These are phyloP conservation scores for Erigeron canadensis DNA, from an alignment of 129 eudicot species.

Conservation along the genomic window DNA sequence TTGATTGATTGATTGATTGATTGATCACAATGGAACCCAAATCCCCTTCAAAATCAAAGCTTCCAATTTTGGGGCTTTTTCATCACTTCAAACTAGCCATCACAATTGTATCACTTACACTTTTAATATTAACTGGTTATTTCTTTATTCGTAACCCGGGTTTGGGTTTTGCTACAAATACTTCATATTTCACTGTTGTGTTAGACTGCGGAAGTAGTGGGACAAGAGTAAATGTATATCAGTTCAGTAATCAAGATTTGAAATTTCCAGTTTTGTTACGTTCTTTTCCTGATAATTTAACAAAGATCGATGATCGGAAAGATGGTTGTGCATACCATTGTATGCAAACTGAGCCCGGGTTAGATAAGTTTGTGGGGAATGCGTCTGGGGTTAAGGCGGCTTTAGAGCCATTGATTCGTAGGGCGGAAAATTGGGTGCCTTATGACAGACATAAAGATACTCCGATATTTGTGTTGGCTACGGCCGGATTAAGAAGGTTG, in stretches of 20 bases:
- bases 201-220: constrained; percentile 96
- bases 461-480: constrained; percentile 74
- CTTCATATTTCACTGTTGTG: constrained; percentile 66
- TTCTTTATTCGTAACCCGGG: constrained; percentile 20
- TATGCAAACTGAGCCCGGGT: constrained; percentile 90
- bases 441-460: constrained; percentile 44
- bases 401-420: constrained; percentile 68
- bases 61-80: constrained; percentile 38
- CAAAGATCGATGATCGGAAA: constrained; percentile 26
- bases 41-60: constrained; percentile 67
- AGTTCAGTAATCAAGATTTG: constrained; percentile 13
- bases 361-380: constrained; percentile 78
- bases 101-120: constrained; percentile 27
- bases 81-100: constrained; percentile 36
- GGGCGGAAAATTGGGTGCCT: constrained; percentile 78
- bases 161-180: constrained; percentile 24
- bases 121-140: constrained; percentile 32
- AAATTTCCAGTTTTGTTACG: constrained; percentile 61
- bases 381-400: constrained; percentile 58
- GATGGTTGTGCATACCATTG: constrained; percentile 80
- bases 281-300: constrained; percentile 57
- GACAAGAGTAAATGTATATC: constrained; percentile 76
- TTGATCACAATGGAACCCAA: constrained; percentile 55
- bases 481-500: constrained; percentile 82
- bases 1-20: no score